Conservation (phyloP, 306 rosid species). For the apple (Malus domestica) region ASM211411v1 NC_041790.1:33344501-33345000, state of each 20-base stretch:
- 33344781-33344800: background rate
- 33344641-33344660: background rate
- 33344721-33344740: slow-evolving; percentile 6
- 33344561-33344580: slow-evolving; percentile 6
- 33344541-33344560: background rate
- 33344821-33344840: background rate
- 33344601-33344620: background rate
- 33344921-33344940: background rate
- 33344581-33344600: background rate
- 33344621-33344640: background rate
- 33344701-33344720: background rate
- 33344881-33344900: background rate
- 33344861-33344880: background rate
- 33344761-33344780: background rate
- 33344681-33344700: slow-evolving; percentile 7
- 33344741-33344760: background rate
- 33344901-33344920: background rate
- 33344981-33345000: background rate
- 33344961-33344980: slow-evolving; percentile 6
- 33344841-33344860: background rate
- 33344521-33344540: background rate
- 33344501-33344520: slow-evolving; percentile 15
- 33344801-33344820: background rate
- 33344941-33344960: slow-evolving; percentile 1
- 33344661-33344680: background rate